phyloP scores from a whole-genome alignment of 768 basidiomycete species.

The Cantharellus anzutake region DNA sequence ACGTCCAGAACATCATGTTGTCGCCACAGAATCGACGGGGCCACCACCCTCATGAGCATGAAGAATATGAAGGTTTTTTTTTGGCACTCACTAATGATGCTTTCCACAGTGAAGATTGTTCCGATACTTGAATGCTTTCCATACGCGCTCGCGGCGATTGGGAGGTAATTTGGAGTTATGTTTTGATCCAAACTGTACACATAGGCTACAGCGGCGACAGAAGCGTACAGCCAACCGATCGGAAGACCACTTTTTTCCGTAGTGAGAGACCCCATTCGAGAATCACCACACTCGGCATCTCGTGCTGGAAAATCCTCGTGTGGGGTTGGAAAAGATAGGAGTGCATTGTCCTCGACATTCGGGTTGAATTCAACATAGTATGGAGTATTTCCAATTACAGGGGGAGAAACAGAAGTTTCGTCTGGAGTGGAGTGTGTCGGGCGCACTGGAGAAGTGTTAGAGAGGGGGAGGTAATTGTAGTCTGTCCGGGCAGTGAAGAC shows the following conservation, averaged over 20 bases:
- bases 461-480: too few species aligned
- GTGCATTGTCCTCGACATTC: too few species aligned
- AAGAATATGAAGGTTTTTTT: not conserved
- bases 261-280: too few species aligned
- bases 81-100: slow-evolving; percentile 30
- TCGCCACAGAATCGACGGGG: not conserved
- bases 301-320: too few species aligned
- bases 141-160: slow-evolving; percentile 35
- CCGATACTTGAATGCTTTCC: slow-evolving; percentile 34
- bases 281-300: too few species aligned
- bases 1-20: slow-evolving; percentile 4
- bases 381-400: too few species aligned
- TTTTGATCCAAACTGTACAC: slow-evolving; percentile 57
- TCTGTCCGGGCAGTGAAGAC: too few species aligned
- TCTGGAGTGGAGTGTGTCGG: too few species aligned
- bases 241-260: not conserved
- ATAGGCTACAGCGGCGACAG: slow-evolving; percentile 49
- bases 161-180: slow-evolving; percentile 48
- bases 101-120: slow-evolving; percentile 34
- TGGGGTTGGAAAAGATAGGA: too few species aligned
- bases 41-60: slow-evolving; percentile 2
- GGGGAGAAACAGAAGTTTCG: too few species aligned
- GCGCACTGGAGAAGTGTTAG: too few species aligned
- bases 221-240: slow-evolving; percentile 6
- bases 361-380: too few species aligned